Evolutionary conservation across 225 moss, liverwort and hornwort genomes (phyloP), one percentile per base, ranked within the genome.

Genomic region (Antitrichia curtipendula): DNA sequence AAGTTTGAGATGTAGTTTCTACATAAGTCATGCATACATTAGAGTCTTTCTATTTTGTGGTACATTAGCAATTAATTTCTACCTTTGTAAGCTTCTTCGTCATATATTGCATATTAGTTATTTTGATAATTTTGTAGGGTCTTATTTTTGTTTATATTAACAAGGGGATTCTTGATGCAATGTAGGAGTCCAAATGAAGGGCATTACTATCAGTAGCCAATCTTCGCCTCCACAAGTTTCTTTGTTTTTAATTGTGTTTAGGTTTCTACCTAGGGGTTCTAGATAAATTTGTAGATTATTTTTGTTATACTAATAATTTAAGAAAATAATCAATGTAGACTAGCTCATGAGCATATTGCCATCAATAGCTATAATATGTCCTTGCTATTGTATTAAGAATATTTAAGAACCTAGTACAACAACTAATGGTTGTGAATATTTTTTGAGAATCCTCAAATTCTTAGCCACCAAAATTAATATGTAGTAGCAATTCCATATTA

Each of bases 31-130:
- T 24, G 4, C 3, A 14, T 69, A 69, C 5, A 40, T 40, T 40
- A 14, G 14, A 69, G 1, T 40, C 3, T 40, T 8, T 0, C 0
- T 40, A 40, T 40, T 40, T 69, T 18, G 4, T 40, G 1, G 10
- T 20, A 24, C 40, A 40, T 24, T 69, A 70, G 8, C 2, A 41
- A 5, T 4, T 24, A 68, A 13, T 38, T 8, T 70, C 14, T 70
- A 41, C 5, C 5, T 14, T 0, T 41, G 0, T 15, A 14, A 70
- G 25, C 8, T 70, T 24, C 3, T 41, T 65, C 2, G 11, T 36
- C 6, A 20, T 20, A n/a, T 20, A n/a, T 20, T 70, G n/a, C n/a
- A 7, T 14, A 70, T 41, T 25, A 70, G 8, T 1, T 70, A 40
- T 41, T 2, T 2, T 4, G 3, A 8, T 41, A 41, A 8, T 14